phyloP scores from a whole-genome alignment of 2,329 filamentous ascomycete species.

The Pseudovirgaria hyperparasitica region DNA sequence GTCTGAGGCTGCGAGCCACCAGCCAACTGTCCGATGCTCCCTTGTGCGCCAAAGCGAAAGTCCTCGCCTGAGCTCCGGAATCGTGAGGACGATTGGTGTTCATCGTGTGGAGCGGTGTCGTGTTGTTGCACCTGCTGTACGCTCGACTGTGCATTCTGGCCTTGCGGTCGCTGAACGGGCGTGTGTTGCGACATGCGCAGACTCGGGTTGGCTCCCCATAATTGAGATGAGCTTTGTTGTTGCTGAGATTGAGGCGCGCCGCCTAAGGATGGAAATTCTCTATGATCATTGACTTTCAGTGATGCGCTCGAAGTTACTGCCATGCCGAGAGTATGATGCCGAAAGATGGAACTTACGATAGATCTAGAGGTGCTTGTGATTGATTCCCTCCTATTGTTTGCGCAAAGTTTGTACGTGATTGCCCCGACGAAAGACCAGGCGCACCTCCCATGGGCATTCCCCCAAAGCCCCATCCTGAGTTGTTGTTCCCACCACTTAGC shows the following conservation, averaged over 20 bases:
- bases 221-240: conserved; percentile 36
- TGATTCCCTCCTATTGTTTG: conserved; percentile 43
- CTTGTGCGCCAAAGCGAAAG: conserved; percentile 44
- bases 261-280: conserved; percentile 51
- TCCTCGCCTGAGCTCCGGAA: conserved; percentile 41
- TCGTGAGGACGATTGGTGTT: conserved; percentile 23
- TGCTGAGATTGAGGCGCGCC: conserved; percentile 43
- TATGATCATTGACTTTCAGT: conserved; percentile 21
- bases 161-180: conserved; percentile 40
- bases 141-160: conserved; percentile 22
- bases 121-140: conserved; percentile 27
- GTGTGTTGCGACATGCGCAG: conserved; percentile 41
- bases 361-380: conserved; percentile 40
- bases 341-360: conserved; percentile 37
- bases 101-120: conserved; percentile 28
- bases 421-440: conserved; percentile 36
- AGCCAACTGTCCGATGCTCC: conserved; percentile 38
- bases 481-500: conserved; percentile 29
- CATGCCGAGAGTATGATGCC: conserved; percentile 2
- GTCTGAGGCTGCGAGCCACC: conserved; percentile 39
- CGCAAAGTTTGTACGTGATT: conserved; percentile 42
- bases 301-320: conserved; percentile 1
- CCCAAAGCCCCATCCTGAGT: conserved; percentile 45
- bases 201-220: conserved; percentile 46
- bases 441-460: conserved; percentile 40